phyloP scores from a whole-genome alignment of 2,329 filamentous ascomycete species.

The Graphiopsis chlorocephala region DNA sequence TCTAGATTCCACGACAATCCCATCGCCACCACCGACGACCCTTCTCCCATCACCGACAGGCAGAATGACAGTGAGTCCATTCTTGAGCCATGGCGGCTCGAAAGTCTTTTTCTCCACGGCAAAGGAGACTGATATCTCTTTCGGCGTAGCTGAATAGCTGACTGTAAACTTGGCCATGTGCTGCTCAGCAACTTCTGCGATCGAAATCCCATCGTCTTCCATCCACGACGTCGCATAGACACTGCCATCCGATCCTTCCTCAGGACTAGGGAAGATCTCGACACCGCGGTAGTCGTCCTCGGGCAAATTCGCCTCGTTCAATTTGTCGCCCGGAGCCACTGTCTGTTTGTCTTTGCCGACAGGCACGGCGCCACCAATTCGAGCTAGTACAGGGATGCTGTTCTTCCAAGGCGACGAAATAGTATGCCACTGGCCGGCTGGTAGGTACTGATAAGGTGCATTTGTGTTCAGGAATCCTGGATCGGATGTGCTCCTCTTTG shows the following conservation, averaged over 20 bases:
- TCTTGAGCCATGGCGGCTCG: conserved; percentile 46
- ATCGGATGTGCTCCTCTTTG: conserved; percentile 41
- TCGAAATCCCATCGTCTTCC: conserved; percentile 58
- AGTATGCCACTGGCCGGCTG: conserved; percentile 53
- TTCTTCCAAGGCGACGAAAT: conserved; percentile 51
- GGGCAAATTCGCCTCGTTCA: conserved; percentile 45
- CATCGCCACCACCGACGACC: conserved; percentile 30
- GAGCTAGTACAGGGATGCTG: conserved; percentile 56
- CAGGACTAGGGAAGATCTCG: conserved; percentile 55
- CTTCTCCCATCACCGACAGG: conserved; percentile 49
- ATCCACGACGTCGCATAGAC: conserved; percentile 49
- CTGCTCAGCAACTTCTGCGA: conserved; percentile 30
- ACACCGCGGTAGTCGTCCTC: conserved; percentile 56
- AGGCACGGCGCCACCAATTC: conserved; percentile 54
- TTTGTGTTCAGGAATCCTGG: conserved; percentile 64
- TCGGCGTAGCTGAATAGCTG: conserved; percentile 44
- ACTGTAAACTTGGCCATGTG: conserved; percentile 44
- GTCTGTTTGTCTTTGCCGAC: conserved; percentile 53
- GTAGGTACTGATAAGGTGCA: conserved; percentile 57
- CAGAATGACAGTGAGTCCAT: conserved; percentile 49
- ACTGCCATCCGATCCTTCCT: conserved; percentile 31
- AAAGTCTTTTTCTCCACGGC: conserved; percentile 42
- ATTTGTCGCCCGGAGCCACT: conserved; percentile 49
- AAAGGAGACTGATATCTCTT: conserved; percentile 46
- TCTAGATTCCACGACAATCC: conserved; percentile 18